Conservation (phyloP, 169 alveolate genomes). For the Plasmodium berghei region DNA sequence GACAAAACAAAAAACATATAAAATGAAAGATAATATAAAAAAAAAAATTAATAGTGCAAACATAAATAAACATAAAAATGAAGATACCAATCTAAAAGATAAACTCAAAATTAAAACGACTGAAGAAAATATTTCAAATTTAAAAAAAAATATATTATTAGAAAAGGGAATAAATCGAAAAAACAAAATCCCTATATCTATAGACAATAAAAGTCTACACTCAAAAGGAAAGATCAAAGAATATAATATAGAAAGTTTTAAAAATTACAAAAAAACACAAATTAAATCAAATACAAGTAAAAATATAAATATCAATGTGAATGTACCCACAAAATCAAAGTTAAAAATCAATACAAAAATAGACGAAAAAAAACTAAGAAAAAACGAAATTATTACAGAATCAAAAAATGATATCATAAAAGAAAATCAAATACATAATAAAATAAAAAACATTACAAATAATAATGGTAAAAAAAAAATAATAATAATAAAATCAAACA, state of each 20-base stretch:
- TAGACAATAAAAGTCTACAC: not conserved
- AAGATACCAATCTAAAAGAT: not conserved
- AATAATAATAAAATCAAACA: not conserved
- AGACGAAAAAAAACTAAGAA: slow-evolving; percentile 1
- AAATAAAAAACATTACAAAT: not conserved
- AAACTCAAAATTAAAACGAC: not conserved
- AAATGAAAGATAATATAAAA: not conserved
- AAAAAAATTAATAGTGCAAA: not conserved
- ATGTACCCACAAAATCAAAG: too few relatives aligned
- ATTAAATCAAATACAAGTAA: too few relatives aligned
- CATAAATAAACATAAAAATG: not conserved
- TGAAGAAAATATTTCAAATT: not conserved
- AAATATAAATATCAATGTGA: too few relatives aligned
- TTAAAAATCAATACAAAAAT: too few relatives aligned
- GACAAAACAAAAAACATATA: slow-evolving; percentile 9
- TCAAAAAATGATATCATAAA: not conserved
- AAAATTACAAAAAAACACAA: too few relatives aligned
- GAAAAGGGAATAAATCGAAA: not conserved
- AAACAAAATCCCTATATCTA: not conserved
- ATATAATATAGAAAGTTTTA: too few relatives aligned
- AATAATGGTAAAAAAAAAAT: slow-evolving; percentile 5
- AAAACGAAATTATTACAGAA: slow-evolving; percentile 12
- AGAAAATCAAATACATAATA: not conserved
- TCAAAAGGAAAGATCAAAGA: not conserved
- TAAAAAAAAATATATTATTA: not conserved